Evolutionary conservation across 2,329 filamentous ascomycete species (phyloP).

Genomic region (Fusarium musae): DNA sequence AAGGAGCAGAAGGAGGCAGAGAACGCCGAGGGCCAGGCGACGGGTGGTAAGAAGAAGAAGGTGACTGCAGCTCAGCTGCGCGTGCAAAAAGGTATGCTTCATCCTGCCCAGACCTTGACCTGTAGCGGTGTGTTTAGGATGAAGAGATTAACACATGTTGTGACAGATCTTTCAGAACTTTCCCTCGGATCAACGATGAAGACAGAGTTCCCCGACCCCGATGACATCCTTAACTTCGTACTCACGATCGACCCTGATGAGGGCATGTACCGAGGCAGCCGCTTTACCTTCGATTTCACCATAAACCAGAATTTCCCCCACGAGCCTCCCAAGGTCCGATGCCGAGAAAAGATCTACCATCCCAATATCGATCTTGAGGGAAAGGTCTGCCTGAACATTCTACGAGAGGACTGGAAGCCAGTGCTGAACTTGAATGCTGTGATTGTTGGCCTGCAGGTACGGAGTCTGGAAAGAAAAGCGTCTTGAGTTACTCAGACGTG

Average conservation of each 20-base stretch:
- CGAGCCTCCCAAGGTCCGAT: constrained; percentile 96
- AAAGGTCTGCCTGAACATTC: constrained; percentile 97
- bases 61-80: constrained; percentile 95
- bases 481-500: neutral
- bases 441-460: constrained; percentile 89
- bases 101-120: neutral
- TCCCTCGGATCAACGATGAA: constrained; percentile 83
- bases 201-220: constrained; percentile 82
- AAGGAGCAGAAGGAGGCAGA: constrained; percentile 97
- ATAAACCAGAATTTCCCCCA: constrained; percentile 97
- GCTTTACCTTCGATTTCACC: constrained; percentile 89
- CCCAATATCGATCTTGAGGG: constrained; percentile 98
- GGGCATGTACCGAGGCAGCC: constrained; percentile 86
- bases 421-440: constrained; percentile 97
- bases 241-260: constrained; percentile 87
- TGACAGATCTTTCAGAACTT: constrained; percentile 80
- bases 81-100: constrained; percentile 85
- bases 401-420: constrained; percentile 98
- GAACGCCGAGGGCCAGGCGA: constrained; percentile 77
- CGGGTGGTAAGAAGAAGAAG: constrained; percentile 93
- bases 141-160: constrained; percentile 11
- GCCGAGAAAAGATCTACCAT: constrained; percentile 98
- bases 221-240: constrained; percentile 87
- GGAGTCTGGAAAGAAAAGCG: neutral
- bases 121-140: neutral